Base-by-base conservation (phyloP, 2,329 filamentous ascomycete species). In the Xylaria arbuscula region DNA sequence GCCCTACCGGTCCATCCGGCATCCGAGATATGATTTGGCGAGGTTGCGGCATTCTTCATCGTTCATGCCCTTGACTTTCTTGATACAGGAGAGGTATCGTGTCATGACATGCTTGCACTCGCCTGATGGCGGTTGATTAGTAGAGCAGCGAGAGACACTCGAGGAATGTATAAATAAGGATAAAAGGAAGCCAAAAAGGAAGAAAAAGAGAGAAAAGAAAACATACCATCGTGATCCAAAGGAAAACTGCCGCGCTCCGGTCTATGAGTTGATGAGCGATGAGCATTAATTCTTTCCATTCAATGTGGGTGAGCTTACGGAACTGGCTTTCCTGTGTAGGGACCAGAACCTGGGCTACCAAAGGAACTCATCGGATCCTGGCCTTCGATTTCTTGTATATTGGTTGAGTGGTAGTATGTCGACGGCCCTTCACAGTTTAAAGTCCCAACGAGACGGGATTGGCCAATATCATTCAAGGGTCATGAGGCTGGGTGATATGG, bases 241-340 rank as follows among this genome's bases (percentile, higher is more conserved):
- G 95, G 95, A 78, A 98, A 98, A 76, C 93, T 97, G 64, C 95
- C 95, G 75, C 94, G 90, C 80, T 98, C 92, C 5, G 95, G 95
- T 66, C 93, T 96, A 73, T 6, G 62, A n/a, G 42, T 22, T 50
- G 34, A 36, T 22, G 62, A 28, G 38, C 57, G 36, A 59, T 68
- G 59, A 61, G 50, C 36, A n/a, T 50, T 28, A 47, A 67, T 11
- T 48, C 36, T 13, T 13, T 38, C 3, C 9, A 28, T 54, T 24
- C 17, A 42, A 24, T 11, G 1, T 40, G 17, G 11, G 24, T 56
- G n/a, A 66, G 42, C 76, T 45, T 75, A 78, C 76, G 76, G 76
- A 59, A 59, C 70, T 56, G 76, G 76, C 69, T 77, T 78, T 56
- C 72, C 73, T 15, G 74, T 61, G 59, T 76, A 76, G 42, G 76